A percentile compares a stretch with the other conserved stretches of the same genome.
phyloP scores from a whole-genome alignment of 1,139 yeast species.

The Arxiozyma telluris region DNA sequence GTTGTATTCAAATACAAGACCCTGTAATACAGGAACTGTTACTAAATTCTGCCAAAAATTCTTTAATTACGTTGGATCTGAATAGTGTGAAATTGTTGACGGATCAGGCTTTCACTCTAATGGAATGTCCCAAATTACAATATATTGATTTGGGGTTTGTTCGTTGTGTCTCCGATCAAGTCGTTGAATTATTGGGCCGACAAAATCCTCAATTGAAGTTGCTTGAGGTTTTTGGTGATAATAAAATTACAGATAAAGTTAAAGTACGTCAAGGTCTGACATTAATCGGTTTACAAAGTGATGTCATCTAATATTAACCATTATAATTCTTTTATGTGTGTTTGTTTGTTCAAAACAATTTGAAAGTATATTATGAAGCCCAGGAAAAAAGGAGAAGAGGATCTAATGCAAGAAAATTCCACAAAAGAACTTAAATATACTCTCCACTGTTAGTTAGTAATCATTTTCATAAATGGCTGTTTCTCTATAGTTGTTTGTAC shows the following conservation, averaged over 20 bases:
- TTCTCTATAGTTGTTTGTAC: too few relatives aligned
- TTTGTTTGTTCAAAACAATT: not conserved
- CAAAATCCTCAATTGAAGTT: constrained; percentile 53
- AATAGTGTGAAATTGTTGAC: constrained; percentile 63
- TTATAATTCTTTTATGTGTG: too few relatives aligned
- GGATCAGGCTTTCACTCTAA: constrained; percentile 39
- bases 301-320: constrained; percentile 17
- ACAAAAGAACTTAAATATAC: not conserved
- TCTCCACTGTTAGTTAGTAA: not conserved
- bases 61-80: constrained; percentile 59
- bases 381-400: not conserved
- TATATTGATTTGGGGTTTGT: constrained; percentile 70
- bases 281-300: constrained; percentile 72
- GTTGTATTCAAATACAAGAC: constrained; percentile 61
- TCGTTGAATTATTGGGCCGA: constrained; percentile 44
- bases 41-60: constrained; percentile 47
- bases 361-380: not conserved
- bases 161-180: constrained; percentile 57
- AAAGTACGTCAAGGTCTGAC: constrained; percentile 45
- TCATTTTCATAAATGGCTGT: not conserved
- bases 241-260: constrained; percentile 54
- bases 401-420: too few relatives aligned
- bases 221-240: constrained; percentile 73
- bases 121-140: constrained; percentile 51
- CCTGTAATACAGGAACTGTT: constrained; percentile 51